Base-by-base conservation (phyloP, 176 grass and related monocot species). In the Calamus simplicifolius region DNA sequence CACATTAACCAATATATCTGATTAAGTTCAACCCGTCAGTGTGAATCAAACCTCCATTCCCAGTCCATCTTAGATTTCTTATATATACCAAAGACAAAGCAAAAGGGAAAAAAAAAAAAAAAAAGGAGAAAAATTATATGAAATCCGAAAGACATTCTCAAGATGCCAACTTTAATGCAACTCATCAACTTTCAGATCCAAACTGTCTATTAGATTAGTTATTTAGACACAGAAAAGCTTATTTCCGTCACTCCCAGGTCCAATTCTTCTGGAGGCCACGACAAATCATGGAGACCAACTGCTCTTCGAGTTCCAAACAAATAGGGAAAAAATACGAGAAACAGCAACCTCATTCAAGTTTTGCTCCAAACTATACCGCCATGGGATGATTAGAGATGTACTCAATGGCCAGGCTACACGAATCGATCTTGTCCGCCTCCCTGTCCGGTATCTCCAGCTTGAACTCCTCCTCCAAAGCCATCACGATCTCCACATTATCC, bases 391-490 rank as follows among this genome's bases (percentile, higher is more conserved):
- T 81, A 8, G 82, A 79, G 29, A 85, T 69, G 69, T 90, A 85
- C 71, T 90, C 79, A 43, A 90, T 79, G 26, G 87, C 87, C n/a
- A 90, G 82, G 10, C 60, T 68, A 48, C 80, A 73, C 5, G 87
- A 90, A 61, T 85, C 75, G 56, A 90, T 85, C 72, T 76, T 79
- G 63, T 85, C 79, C 1, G 79, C 82, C 87, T 90, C 87, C 63
- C 19, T 13, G 56, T 90, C 87, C 4, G 82, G 87, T 71, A 90
- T 90, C 79, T 85, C 87, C 19, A 90, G 79, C 72, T 90, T 90
- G 82, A 90, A 90, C 72, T 90, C 87, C 61, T 90, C 87, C 75
- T 90, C 87, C 78, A 90, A 70, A 4, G 82, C 87, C 79, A 90
- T 82, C 59, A 90, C 75, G 35, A 90, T 76, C 75, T 90, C 87